phyloP scores from a whole-genome alignment of 2,329 filamentous ascomycete species.

The Mariannaea sp. region DNA sequence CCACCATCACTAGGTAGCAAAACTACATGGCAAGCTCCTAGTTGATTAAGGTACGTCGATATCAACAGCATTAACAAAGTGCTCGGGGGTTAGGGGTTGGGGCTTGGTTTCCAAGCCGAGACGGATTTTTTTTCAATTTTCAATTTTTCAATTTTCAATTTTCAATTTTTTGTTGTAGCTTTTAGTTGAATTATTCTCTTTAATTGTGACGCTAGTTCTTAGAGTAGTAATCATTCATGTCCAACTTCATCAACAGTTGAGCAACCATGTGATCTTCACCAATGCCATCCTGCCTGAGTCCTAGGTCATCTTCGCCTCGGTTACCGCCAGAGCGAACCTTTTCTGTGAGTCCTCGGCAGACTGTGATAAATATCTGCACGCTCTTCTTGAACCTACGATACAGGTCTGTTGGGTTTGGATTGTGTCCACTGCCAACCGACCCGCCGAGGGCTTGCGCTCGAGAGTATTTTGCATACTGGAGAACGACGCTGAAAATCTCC shows the following conservation, averaged over 20 bases:
- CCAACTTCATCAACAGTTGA: slow-evolving; percentile 69
- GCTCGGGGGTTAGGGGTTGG: too few species aligned
- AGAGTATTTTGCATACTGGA: slow-evolving; percentile 67
- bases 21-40: too few species aligned
- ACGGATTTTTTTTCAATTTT: too few species aligned
- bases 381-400: slow-evolving; percentile 73
- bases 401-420: slow-evolving; percentile 47
- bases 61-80: too few species aligned
- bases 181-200: too few species aligned
- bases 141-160: too few species aligned
- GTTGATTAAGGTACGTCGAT: too few species aligned
- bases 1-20: too few species aligned
- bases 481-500: slow-evolving; percentile 73
- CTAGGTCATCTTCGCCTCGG: slow-evolving; percentile 37
- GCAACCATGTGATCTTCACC: slow-evolving; percentile 65
- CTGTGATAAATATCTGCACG: slow-evolving; percentile 73
- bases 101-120: too few species aligned
- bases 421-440: slow-evolving; percentile 20
- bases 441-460: slow-evolving; percentile 46
- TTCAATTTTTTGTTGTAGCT: too few species aligned
- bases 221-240: slow-evolving; percentile 71
- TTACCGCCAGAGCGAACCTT: slow-evolving; percentile 54
- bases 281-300: slow-evolving; percentile 46
- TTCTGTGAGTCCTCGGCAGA: slow-evolving; percentile 70
- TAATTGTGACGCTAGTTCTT: slow-evolving; percentile 32